Base-by-base conservation (phyloP, 1,284 basidiomycete genomes). In the Apiotrichum akiyoshidainum region DNA sequence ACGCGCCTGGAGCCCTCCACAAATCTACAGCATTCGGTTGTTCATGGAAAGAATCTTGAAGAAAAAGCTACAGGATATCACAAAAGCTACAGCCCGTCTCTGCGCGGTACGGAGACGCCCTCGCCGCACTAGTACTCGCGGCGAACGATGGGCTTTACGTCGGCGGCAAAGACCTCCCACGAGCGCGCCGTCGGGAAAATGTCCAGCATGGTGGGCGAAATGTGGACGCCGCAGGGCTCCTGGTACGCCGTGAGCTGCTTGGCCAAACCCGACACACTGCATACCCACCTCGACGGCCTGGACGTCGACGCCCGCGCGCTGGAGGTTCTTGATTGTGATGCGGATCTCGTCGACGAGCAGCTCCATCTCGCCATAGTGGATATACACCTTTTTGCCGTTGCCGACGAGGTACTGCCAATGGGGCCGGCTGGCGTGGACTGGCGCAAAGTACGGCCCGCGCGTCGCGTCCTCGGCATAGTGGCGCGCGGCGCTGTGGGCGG, bases 341-440 rank as follows among this genome's bases (percentile, higher is more conserved):
- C 57, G 57, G 44, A 60, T 57, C 59, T 60, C 54, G 46, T 56
- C 59, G 47, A 56, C 31, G 52, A 60, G 47, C 21, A 56, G 44
- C 59, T 60, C 59, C 41, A 41, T 34, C 50, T 47, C 31, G 16
- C 59, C 59, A 3, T 41, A 55, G 13, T 55, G 55, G 22, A 60
- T 44, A 42, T 57, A 60, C 10, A 60, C 59, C 42, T 57, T 49
- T 12, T 33, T 19, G 39, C 10, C 10, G 37, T 37, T 37, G 5
- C 22, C 21, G 17, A n/a, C n/a, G 19, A 60, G 59, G 40, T 37
- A 41, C 31, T 21, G 26, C 52, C 54, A 60, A 26, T 60, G 39
- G 26, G n/a, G 22, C 6, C n/a, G 17, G 5, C 13, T 39, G 1
- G 59, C 54, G 11, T 35, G 12, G 2, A 45, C 54, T 4, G 59